Evolutionary conservation across 345 rosid species (phyloP), one percentile per base, ranked within the genome.

Genomic region (Lagerstroemia speciosa): DNA sequence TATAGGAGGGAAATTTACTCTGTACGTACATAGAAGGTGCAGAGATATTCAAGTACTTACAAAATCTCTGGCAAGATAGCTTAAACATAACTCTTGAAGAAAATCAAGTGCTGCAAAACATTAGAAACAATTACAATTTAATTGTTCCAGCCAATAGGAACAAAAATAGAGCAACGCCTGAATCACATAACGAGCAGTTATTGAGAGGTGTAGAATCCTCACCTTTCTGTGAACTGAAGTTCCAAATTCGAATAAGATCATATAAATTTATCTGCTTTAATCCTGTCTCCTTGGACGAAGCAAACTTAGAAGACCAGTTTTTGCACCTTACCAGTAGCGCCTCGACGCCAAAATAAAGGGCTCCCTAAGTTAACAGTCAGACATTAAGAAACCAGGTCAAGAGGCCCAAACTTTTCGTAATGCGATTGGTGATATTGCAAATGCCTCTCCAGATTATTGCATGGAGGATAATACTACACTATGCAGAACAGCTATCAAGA

Each of bases 41-140:
- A 76, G 68, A 75, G 66, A 77, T 72, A 67, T 62, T 53, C 67
- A 75, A 66, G 66, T 58, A 85, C 94, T 61, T 84, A 91, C 97
- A 62, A 90, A 84, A 72, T 88, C 82, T 75, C 79, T 88, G 64
- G 94, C 94, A 60, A 88, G 90, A 79, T 81, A 86, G 67, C 83
- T 73, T 29, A 66, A 80, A 83, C 90, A 88, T 38, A 79, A 70
- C 76, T 83, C 88, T 77, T 83, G 82, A 64, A 88, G 50, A 74
- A 77, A 80, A 70, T 82, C 87, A 57, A 41, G 74, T 72, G 75
- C 97, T 90, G 92, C 76, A 80, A 78, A 66, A 82, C 73, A 80
- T 68, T 68, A 65, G 72, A 77, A 78, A 67, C 65, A 29, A 67
- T 12, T 63, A 5, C 26, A 15, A 58, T n/a, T 53, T 5, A n/a